phyloP scores from a whole-genome alignment of 495 filamentous ascomycete species.

The Parathielavia appendiculata region DNA sequence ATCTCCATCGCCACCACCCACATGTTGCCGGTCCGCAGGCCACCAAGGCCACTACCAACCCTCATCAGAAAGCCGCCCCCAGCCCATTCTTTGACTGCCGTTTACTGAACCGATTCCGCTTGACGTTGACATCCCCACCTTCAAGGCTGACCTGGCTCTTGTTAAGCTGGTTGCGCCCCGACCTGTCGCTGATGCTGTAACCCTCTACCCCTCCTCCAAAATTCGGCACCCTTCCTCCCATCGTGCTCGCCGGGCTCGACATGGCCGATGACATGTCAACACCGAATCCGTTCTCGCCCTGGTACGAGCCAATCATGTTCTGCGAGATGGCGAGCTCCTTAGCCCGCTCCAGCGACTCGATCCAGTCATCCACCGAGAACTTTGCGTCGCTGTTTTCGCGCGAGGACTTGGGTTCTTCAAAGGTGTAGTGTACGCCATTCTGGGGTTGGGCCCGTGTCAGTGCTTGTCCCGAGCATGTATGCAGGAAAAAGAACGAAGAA shows the following conservation, averaged over 20 bases:
- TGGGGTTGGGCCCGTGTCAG: constrained; percentile 30
- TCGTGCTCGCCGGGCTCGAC: constrained; percentile 71
- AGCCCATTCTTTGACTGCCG: constrained; percentile 86
- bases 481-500: background rate
- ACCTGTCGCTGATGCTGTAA: constrained; percentile 45
- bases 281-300: constrained; percentile 62
- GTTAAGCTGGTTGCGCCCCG: constrained; percentile 47
- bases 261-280: constrained; percentile 61
- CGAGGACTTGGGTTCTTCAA: constrained; percentile 58
- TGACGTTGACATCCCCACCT: constrained; percentile 41
- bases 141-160: constrained; percentile 53
- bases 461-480: constrained; percentile 4
- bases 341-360: constrained; percentile 75
- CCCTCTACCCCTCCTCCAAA: constrained; percentile 38
- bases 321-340: constrained; percentile 74
- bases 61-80: constrained; percentile 49
- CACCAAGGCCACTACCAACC: background rate
- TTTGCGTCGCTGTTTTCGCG: constrained; percentile 33
- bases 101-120: constrained; percentile 79
- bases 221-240: constrained; percentile 43
- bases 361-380: constrained; percentile 73
- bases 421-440: constrained; percentile 86
- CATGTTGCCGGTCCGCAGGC: too few species aligned
- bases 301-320: constrained; percentile 59
- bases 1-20: background rate